Base-by-base conservation (phyloP, 768 basidiomycete species). In the Lactarius psammicola region DNA sequence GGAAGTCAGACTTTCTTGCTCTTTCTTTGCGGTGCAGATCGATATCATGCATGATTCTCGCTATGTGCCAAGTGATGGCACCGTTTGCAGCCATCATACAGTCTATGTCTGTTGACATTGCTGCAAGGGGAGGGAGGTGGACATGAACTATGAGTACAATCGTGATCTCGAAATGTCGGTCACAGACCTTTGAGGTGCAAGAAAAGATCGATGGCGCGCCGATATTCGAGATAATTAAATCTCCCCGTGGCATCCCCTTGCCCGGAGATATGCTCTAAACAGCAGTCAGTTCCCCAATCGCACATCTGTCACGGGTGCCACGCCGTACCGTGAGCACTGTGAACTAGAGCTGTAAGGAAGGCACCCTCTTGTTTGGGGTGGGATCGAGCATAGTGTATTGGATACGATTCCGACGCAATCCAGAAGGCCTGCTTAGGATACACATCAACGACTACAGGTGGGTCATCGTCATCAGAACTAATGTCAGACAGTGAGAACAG, bases 311-410 rank as follows among this genome's bases (percentile, higher is more conserved):
- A 44, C 26, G n/a, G 15, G 40, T 28, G 42, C 42, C 53, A 15
- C 13, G 20, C 40, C 59, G 10, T 65, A 65, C 64, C 64, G 30
- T 44, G 23, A 44, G 64, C 64, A n/a, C 64, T 65, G n/a, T 65
- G 51, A 6, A 33, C 34, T 34, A 65, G 44, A 46, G 64, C 59
- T 3, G 26, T 31, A 28, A 65, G 58, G 54, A 65, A 65, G 26
- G 59, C 40, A 34, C 36, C 20, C 23, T 65, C 54, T 30, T 56
- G 17, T n/a, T 60, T 60, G 31, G 53, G 54, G 59, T 65, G 54
- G 11, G 46, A 65, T 44, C 28, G 64, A 17, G 53, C 44, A 56
- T 60, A 38, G 40, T 65, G 64, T 59, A 60, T 65, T 2, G 59
- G 53, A 49, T 56, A 60, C 34, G 33, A 55, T 30, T 60, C 54